These are phyloP conservation scores for Tricholoma sp. DNA, from an alignment of 768 basidiomycete genomes.

Conservation along the genomic window DNA sequence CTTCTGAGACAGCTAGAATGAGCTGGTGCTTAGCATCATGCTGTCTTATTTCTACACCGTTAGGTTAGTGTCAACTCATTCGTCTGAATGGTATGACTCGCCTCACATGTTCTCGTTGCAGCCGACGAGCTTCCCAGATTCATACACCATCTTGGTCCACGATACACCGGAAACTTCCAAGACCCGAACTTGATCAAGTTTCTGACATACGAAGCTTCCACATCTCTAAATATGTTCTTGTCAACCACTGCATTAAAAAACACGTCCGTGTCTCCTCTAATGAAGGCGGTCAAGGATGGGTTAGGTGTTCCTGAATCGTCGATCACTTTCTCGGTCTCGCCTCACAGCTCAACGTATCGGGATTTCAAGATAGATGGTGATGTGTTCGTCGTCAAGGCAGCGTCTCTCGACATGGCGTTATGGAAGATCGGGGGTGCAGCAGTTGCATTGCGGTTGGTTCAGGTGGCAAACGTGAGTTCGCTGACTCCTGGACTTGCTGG, in stretches of 20 bases:
- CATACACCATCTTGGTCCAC: constrained; percentile 77
- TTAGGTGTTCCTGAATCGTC: constrained; percentile 34
- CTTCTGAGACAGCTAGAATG: constrained; percentile 34
- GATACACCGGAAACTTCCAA: constrained; percentile 73
- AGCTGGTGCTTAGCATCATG: constrained; percentile 70
- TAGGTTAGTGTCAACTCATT: constrained; percentile 35
- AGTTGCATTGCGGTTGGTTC: constrained; percentile 66
- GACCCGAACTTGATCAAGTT: constrained; percentile 65
- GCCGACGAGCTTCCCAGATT: constrained; percentile 70
- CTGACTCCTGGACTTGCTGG: background rate
- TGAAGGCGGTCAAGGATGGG: constrained; percentile 48
- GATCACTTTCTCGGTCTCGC: constrained; percentile 38
- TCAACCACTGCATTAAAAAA: constrained; percentile 37
- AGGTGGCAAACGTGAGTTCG: constrained; percentile 60
- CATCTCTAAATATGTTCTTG: constrained; percentile 78
- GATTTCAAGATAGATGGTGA: constrained; percentile 41
- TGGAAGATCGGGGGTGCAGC: constrained; percentile 84
- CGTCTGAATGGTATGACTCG: background rate
- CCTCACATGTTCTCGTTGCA: constrained; percentile 20
- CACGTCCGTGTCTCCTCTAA: constrained; percentile 28
- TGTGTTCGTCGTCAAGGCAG: constrained; percentile 53
- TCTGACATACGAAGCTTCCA: constrained; percentile 80
- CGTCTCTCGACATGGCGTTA: constrained; percentile 65
- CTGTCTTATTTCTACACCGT: constrained; percentile 51
- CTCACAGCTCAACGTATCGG: constrained; percentile 20